phyloP scores from a whole-genome alignment of 2,329 filamentous ascomycete genomes.

The Penicillium expansum region DNA sequence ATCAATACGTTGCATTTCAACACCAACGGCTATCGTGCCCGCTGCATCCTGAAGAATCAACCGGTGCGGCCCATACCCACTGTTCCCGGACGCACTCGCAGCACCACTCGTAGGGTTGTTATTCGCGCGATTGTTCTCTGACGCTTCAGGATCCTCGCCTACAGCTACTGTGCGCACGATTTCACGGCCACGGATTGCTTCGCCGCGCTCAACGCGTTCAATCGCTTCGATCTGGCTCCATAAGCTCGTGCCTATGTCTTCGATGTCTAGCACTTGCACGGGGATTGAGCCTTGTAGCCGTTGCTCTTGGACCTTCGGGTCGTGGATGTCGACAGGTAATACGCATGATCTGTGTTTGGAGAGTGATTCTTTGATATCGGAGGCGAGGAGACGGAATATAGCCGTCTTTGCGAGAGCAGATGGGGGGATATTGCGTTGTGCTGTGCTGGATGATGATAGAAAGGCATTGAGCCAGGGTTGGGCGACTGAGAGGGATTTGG shows the following conservation, averaged over 20 bases:
- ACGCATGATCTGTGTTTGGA: conserved; percentile 43
- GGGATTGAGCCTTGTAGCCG: conserved; percentile 61
- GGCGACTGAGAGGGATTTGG: conserved; percentile 55
- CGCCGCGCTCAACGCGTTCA: conserved; percentile 51
- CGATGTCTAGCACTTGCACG: conserved; percentile 81
- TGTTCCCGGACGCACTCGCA: conserved; percentile 15
- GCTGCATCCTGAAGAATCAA: conserved; percentile 76
- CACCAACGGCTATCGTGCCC: conserved; percentile 65
- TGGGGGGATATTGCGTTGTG: conserved; percentile 57
- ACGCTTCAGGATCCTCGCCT: conserved; percentile 47
- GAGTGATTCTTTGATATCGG: conserved; percentile 68
- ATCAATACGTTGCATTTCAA: conserved; percentile 68
- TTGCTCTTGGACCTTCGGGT: conserved; percentile 55
- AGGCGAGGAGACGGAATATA: conserved; percentile 72
- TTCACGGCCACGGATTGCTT: conserved; percentile 65
- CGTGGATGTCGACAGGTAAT: conserved; percentile 59
- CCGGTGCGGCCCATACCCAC: conserved; percentile 64
- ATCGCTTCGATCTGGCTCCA: conserved; percentile 85
- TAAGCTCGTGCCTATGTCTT: conserved; percentile 74
- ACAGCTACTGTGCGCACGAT: conserved; percentile 69
- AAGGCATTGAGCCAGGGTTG: conserved; percentile 64
- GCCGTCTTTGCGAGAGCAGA: conserved; percentile 74
- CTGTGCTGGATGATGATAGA: conserved; percentile 54
- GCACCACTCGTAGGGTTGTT: conserved; percentile 11
- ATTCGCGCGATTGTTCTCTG: conserved; percentile 19